Evolutionary conservation across 2,329 filamentous ascomycete genomes (phyloP).

Genomic region (Cladorrhinum sp.): DNA sequence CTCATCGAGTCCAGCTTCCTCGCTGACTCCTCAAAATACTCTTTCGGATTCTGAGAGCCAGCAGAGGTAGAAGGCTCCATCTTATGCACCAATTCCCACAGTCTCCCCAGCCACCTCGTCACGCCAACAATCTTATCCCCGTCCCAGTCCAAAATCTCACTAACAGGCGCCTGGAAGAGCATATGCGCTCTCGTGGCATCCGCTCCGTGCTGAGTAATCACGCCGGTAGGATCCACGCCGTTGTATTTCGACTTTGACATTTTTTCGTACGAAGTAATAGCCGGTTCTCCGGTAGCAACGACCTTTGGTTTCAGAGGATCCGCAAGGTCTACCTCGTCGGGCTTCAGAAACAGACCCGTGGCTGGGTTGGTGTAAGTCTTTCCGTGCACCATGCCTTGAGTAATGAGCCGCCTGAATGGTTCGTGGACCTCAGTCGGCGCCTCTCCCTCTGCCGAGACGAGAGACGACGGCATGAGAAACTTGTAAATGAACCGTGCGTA

Average conservation of each 20-base stretch:
- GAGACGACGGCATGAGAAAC: constrained; percentile 61
- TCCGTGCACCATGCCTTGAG: constrained; percentile 91
- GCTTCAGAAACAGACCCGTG: constrained; percentile 73
- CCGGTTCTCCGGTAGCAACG: constrained; percentile 54
- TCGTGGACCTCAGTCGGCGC: constrained; percentile 50
- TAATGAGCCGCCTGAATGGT: constrained; percentile 78
- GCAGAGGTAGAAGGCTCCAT: constrained; percentile 25
- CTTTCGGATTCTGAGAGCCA: constrained; percentile 25
- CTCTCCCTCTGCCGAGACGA: constrained; percentile 42
- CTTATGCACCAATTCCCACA: constrained; percentile 55
- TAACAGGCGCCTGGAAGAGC: constrained; percentile 82
- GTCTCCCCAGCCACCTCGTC: constrained; percentile 71
- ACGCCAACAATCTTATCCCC: constrained; percentile 77
- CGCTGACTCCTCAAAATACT: constrained; percentile 37
- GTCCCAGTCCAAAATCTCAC: constrained; percentile 84
- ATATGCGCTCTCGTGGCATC: constrained; percentile 84
- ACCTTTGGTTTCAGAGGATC: constrained; percentile 57
- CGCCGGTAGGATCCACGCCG: constrained; percentile 74
- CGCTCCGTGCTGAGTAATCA: constrained; percentile 72
- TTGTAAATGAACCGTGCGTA: constrained; percentile 91
- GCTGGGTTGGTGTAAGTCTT: constrained; percentile 74
- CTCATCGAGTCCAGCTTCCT: constrained; percentile 32
- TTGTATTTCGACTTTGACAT: constrained; percentile 97
- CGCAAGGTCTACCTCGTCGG: constrained; percentile 67
- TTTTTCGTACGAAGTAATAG: constrained; percentile 73